phyloP scores from a whole-genome alignment of 106 monocot genomes.

The Alisma plantagoaquatica region DNA sequence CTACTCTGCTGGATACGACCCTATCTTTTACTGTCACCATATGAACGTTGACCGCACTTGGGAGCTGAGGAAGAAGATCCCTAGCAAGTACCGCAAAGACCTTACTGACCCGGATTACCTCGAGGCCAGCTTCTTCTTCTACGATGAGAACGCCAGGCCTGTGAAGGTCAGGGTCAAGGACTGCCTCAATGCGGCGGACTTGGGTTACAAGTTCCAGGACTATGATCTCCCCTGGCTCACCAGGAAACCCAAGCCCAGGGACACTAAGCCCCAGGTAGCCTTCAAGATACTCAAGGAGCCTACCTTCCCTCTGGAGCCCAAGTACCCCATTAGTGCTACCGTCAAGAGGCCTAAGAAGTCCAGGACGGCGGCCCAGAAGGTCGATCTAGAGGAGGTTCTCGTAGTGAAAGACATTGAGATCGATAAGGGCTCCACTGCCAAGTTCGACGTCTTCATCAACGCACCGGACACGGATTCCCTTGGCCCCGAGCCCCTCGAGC shows the following conservation, averaged over 20 bases:
- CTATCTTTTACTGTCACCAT: slow-evolving; percentile 28
- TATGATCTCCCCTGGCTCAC: slow-evolving; percentile 12
- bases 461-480: not conserved
- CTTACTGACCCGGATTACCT: slow-evolving; percentile 9
- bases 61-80: slow-evolving; percentile 17
- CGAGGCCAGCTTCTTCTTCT: slow-evolving; percentile 25
- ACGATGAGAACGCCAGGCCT: slow-evolving; percentile 19
- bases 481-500: slow-evolving; percentile 20
- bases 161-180: slow-evolving; percentile 25
- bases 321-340: not conserved
- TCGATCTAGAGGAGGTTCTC: slow-evolving; percentile 14
- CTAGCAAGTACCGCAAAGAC: not conserved
- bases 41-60: slow-evolving; percentile 23
- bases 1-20: slow-evolving; percentile 25
- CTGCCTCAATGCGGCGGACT: slow-evolving; percentile 4
- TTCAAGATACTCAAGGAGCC: not conserved
- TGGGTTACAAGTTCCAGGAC: slow-evolving; percentile 15
- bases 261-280: not conserved
- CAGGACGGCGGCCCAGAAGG: slow-evolving; percentile 6
- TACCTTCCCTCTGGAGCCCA: slow-evolving; percentile 16
- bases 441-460: slow-evolving; percentile 23
- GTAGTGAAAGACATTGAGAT: slow-evolving; percentile 21
- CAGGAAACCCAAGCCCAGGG: slow-evolving; percentile 1
- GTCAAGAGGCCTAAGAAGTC: slow-evolving; percentile 5
- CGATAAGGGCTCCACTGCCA: not conserved